Conservation (phyloP, 192 early-diverging fungal species). For the Mortierella hygrophila region DNA sequence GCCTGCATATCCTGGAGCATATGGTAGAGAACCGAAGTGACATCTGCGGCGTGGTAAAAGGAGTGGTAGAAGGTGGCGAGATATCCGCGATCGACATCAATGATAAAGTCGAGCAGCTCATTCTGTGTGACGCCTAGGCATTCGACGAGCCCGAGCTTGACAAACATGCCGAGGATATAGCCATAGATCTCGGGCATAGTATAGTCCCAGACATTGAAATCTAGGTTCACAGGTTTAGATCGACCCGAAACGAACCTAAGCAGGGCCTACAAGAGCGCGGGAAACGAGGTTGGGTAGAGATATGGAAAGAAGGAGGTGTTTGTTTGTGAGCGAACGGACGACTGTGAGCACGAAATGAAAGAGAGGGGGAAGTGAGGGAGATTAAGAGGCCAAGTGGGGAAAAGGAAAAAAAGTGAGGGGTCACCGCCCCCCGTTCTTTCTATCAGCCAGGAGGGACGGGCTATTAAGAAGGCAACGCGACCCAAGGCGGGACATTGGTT, state of each 20-base stretch:
- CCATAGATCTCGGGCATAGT: conserved; percentile 87
- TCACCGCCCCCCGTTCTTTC: conserved; percentile 9
- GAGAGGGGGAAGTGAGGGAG: neutral
- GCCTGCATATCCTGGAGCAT: conserved; percentile 79
- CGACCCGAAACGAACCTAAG: conserved; percentile 63
- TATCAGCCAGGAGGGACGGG: neutral
- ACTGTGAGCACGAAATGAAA: neutral
- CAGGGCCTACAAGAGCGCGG: conserved; percentile 53
- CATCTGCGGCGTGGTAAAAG: conserved; percentile 93
- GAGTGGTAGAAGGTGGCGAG: conserved; percentile 90
- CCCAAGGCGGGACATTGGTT: neutral
- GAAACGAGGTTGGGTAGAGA: neutral
- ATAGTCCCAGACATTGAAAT: conserved; percentile 76
- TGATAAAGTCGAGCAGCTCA: conserved; percentile 85
- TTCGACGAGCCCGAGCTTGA: conserved; percentile 72
- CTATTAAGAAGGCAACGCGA: neutral
- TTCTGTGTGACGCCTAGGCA: conserved; percentile 69
- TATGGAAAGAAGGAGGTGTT: neutral
- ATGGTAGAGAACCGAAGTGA: conserved; percentile 85
- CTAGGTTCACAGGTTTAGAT: conserved; percentile 55
- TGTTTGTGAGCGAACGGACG: neutral
- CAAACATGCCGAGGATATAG: conserved; percentile 84
- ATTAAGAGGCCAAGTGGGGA: neutral
- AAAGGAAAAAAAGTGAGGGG: neutral
- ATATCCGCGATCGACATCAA: conserved; percentile 89